Conservation (phyloP, 257 asterid species). For the Thymus quinquecostatus region DNA sequence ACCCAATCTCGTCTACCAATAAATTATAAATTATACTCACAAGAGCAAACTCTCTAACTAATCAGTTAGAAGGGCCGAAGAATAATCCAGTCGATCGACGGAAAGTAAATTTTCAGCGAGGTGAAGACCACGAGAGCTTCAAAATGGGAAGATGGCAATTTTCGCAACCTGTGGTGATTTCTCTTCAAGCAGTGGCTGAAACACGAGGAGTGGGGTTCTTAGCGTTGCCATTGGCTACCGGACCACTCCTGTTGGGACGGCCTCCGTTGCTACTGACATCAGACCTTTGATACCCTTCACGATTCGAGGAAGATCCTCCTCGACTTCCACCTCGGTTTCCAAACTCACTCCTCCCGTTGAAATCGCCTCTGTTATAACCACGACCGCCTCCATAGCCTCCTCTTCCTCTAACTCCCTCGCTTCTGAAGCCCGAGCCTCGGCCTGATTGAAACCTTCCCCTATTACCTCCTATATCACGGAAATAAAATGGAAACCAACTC, state of each 20-base stretch:
- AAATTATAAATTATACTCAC: slow-evolving; percentile 36
- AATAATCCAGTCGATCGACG: slow-evolving; percentile 27
- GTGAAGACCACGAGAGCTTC: background rate
- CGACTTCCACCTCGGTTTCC: slow-evolving; percentile 64
- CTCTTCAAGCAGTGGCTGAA: slow-evolving; percentile 69
- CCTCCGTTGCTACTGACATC: slow-evolving; percentile 47
- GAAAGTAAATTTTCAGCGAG: background rate
- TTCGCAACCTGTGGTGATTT: slow-evolving; percentile 28
- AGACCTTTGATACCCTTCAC: slow-evolving; percentile 71
- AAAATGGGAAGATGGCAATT: background rate
- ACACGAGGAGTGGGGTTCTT: slow-evolving; percentile 62
- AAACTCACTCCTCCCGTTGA: slow-evolving; percentile 57
- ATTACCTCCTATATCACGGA: slow-evolving; percentile 39
- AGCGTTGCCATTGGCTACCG: slow-evolving; percentile 55
- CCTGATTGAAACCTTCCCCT: slow-evolving; percentile 56
- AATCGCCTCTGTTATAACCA: slow-evolving; percentile 63
- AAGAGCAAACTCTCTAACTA: slow-evolving; percentile 32
- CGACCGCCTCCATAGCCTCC: slow-evolving; percentile 75
- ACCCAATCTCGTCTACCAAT: slow-evolving; percentile 27
- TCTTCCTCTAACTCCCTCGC: slow-evolving; percentile 68
- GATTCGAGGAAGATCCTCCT: slow-evolving; percentile 60
- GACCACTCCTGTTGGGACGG: slow-evolving; percentile 56
- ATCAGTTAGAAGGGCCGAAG: slow-evolving; percentile 29
- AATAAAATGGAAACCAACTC: background rate
- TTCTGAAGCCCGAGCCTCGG: slow-evolving; percentile 62